Evolutionary conservation across 129 eudicot genomes (phyloP), one percentile per base, ranked within the genome.

Genomic region (Silybum marianum): DNA sequence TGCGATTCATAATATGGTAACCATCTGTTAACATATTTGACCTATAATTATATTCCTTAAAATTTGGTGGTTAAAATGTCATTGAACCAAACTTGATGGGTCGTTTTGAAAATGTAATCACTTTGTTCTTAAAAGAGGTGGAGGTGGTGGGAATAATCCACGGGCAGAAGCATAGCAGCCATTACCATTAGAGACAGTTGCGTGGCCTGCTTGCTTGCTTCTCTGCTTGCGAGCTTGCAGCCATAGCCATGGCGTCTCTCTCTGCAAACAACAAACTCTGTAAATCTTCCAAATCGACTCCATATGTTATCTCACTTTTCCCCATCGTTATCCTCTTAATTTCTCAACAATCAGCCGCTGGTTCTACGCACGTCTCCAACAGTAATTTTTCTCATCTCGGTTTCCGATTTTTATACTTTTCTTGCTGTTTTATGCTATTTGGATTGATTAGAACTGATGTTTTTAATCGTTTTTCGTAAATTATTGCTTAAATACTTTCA

Each of bases 191-290:
- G 24, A 74, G 69, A 42, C 22, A 70, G 34, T 75, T 69, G 32
- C 80, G 80, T 81, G 84, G 79, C 79, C 77, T 39, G 74, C 81
- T 67, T 75, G 76, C 85, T 75, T 25, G 75, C 84, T 82, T 69
- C 39, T 66, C 42, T 67, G 76, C 77, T 82, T 3, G 81, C 72
- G 66, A 51, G 85, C 71, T 82, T 76, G 82, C 86, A 71, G 82
- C 82, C 72, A 48, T 63, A 62, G 26, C 74, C 75, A 81, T 83
- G 86, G 73, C 68, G 23, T 68, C 81, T 68, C 71, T 22, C 7
- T n/a, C 67, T 11, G 9, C 77, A 54, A 76, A 25, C 5, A 9
- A 72, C 60, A 21, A 51, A 21, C 60, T 22, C 38, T 46, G 22
- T 24, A 73, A 66, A 73, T 4, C 42, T 18, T 73, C 25, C 62